Conservation (phyloP, 2,329 filamentous ascomycete genomes). For the Rhytidhysteron rufulum region DNA sequence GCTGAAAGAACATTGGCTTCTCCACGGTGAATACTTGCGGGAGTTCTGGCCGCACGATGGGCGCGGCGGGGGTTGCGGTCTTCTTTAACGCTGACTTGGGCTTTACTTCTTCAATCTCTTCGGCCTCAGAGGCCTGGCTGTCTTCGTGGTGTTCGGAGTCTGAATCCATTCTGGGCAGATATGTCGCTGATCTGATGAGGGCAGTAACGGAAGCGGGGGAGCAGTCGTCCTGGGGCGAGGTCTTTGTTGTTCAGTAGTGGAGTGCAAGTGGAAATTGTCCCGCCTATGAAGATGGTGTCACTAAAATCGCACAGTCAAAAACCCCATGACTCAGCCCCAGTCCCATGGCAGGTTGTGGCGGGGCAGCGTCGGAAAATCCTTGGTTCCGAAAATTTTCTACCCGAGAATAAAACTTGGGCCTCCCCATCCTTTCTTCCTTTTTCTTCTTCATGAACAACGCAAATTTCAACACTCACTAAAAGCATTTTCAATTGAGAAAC, state of each 20-base stretch:
- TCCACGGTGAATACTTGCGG: slow-evolving; percentile 46
- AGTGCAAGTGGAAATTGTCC: not conserved
- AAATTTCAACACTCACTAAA: slow-evolving; percentile 55
- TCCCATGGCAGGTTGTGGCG: slow-evolving; percentile 11
- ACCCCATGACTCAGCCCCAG: slow-evolving; percentile 27
- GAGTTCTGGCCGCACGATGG: slow-evolving; percentile 60
- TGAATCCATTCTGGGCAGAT: slow-evolving; percentile 37
- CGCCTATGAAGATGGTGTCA: slow-evolving; percentile 3
- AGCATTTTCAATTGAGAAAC: slow-evolving; percentile 54
- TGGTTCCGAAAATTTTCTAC: slow-evolving; percentile 11
- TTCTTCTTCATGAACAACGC: slow-evolving; percentile 54
- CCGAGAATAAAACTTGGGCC: slow-evolving; percentile 22
- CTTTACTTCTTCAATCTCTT: slow-evolving; percentile 61
- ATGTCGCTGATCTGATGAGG: not conserved
- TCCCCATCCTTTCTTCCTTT: slow-evolving; percentile 26
- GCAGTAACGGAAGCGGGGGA: not conserved
- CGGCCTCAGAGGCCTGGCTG: slow-evolving; percentile 67
- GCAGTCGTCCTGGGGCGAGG: not conserved
- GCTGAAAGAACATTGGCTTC: slow-evolving; percentile 3
- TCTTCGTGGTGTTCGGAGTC: slow-evolving; percentile 39
- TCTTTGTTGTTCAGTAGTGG: not conserved
- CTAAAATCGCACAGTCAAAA: slow-evolving; percentile 28
- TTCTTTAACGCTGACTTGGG: slow-evolving; percentile 86
- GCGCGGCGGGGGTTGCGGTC: slow-evolving; percentile 53
- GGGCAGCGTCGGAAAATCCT: slow-evolving; percentile 16